Evolutionary conservation across 768 basidiomycete genomes (phyloP), one percentile per base, ranked within the genome.

Genomic region (Hericium coralloides): DNA sequence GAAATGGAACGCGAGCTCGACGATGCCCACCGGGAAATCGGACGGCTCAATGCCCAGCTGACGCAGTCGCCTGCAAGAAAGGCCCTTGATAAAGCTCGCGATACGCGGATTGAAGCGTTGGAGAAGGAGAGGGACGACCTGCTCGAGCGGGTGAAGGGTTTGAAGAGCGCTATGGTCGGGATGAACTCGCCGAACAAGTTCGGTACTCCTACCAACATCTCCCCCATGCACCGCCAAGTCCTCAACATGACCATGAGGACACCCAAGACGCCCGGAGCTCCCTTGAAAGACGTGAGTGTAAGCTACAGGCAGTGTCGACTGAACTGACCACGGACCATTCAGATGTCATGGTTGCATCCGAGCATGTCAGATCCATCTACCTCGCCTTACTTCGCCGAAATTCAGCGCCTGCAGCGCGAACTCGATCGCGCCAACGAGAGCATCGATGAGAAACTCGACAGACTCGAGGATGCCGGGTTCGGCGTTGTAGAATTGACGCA

Each of bases 381-480:
- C 2, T 74, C 84, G 3, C 87, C 87, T 36, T 69, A 90, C 17
- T 67, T 91, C n/a, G 71, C 76, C 1, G 87, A 93, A 67, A 88
- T 93, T 52, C 76, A 74, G 52, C 79, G 85, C 22, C 73, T 94
- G 38, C 86, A 92, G 63, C 74, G 74, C 17, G 85, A 93, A 62
- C 83, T 94, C 25, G 85, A 87, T 60, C 76, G 67, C 2, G 92
- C 91, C 10, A 92, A 95, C 66, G 84, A 87, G 38, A 87, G 81
- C 63, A 89, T 95, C 55, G 93, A 95, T 63, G 85, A 92, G 65
- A 93, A 94, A 68, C 76, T 95, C 15, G 90, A 92, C 66, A 83
- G 85, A 53, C 82, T 95, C 2, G 88, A 90, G 65, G 85, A 92
- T 56, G 84, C 86, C 0, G 91, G 91, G 4, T 68, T 86, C 14